Evolutionary conservation across 805 yeast genomes (phyloP).

Genomic region (Kodamaea laetipori): DNA sequence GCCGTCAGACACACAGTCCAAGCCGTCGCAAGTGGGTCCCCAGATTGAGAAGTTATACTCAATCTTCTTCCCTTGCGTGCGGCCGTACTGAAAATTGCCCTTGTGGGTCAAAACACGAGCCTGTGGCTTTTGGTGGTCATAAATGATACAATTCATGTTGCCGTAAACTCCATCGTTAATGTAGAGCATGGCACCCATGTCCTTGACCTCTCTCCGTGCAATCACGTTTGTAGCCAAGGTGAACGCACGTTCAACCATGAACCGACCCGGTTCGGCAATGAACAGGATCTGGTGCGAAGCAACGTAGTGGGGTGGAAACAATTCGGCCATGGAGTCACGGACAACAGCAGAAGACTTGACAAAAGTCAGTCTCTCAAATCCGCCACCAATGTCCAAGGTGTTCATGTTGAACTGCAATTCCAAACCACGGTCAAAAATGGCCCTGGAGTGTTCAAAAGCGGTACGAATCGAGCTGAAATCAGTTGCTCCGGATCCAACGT

Average conservation of each 20-base stretch:
- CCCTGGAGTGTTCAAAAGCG: slow-evolving; percentile 72
- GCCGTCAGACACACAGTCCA: slow-evolving; percentile 72
- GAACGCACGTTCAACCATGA: slow-evolving; percentile 81
- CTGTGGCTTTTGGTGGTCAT: slow-evolving; percentile 83
- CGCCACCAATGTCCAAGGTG: slow-evolving; percentile 90
- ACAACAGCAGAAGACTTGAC: slow-evolving; percentile 59
- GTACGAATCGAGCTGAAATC: slow-evolving; percentile 65
- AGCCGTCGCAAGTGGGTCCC: slow-evolving; percentile 99
- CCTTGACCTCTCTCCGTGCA: slow-evolving; percentile 62
- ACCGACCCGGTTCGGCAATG: slow-evolving; percentile 95
- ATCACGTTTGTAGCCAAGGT: slow-evolving; percentile 82
- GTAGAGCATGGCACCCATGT: slow-evolving; percentile 40
- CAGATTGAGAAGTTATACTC: slow-evolving; percentile 65
- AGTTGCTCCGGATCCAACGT: slow-evolving; percentile 91
- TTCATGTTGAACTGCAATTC: slow-evolving; percentile 48
- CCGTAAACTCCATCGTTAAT: slow-evolving; percentile 96
- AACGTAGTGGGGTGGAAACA: slow-evolving; percentile 53
- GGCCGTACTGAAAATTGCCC: slow-evolving; percentile 44
- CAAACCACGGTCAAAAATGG: slow-evolving; percentile 62
- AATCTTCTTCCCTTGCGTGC: slow-evolving; percentile 11
- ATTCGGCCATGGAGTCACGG: slow-evolving; percentile 52
- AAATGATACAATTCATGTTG: slow-evolving; percentile 88
- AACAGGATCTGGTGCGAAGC: slow-evolving; percentile 40
- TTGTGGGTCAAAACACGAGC: slow-evolving; percentile 66
- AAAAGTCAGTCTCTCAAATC: slow-evolving; percentile 71